These are phyloP conservation scores for Exophiala calicioides DNA, from an alignment of 2,329 filamentous ascomycete genomes.

Conservation along the genomic window DNA sequence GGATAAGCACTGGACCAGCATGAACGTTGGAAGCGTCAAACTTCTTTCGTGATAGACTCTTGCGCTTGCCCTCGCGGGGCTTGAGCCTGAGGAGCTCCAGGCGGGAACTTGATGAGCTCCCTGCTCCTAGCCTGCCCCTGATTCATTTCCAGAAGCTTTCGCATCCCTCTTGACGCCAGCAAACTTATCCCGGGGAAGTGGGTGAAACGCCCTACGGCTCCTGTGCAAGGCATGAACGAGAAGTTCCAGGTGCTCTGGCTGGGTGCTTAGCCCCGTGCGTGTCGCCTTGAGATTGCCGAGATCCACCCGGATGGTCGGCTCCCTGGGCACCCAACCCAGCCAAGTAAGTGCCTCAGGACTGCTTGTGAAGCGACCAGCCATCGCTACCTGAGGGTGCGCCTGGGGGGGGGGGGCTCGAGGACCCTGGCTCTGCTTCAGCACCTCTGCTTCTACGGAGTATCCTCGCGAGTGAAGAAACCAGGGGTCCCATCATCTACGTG, in stretches of 20 bases:
- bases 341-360: background rate
- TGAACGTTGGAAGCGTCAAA: background rate
- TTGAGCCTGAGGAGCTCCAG: no score
- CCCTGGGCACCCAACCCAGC: background rate
- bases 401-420: no score
- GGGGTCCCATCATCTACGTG: no score
- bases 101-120: background rate
- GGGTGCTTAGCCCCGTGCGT: no score
- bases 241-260: background rate
- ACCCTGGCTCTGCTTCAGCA: no score
- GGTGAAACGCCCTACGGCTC: no score
- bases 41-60: no score
- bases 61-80: no score
- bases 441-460: no score
- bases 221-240: background rate
- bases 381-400: no score
- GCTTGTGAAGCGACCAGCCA: background rate
- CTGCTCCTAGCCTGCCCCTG: conserved; percentile 15
- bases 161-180: no score
- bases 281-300: background rate
- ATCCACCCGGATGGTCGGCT: background rate
- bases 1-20: background rate
- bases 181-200: background rate
- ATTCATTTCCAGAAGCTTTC: conserved; percentile 27
- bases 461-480: no score